Evolutionary conservation across 148 eudicot genomes (phyloP).

Genomic region (Salicornia ramosissima): DNA sequence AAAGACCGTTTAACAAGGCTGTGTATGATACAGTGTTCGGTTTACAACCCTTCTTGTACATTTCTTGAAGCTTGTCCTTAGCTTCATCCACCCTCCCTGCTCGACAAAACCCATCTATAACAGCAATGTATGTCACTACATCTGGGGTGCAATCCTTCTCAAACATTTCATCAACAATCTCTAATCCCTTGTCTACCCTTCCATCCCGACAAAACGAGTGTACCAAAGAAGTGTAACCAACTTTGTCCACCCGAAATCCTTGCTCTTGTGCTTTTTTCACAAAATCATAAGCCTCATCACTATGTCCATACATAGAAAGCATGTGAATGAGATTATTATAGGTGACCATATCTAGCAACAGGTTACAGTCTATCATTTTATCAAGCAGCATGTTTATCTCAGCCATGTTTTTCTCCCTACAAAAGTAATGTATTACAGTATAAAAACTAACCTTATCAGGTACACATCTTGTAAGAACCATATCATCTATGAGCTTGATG

Average conservation of each 20-base stretch:
- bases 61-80: conserved; percentile 24
- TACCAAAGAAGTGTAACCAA: conserved; percentile 28
- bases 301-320: conserved; percentile 27
- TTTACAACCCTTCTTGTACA: conserved; percentile 28
- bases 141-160: conserved; percentile 25
- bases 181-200: conserved; percentile 21
- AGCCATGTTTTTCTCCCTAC: conserved; percentile 24
- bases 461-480: conserved; percentile 17
- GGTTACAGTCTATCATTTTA: conserved; percentile 22
- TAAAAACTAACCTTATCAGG: conserved; percentile 33
- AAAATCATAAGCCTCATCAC: conserved; percentile 23
- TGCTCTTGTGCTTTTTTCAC: conserved; percentile 21
- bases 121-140: conserved; percentile 30
- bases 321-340: conserved; percentile 30
- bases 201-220: conserved; percentile 25
- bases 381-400: conserved; percentile 21
- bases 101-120: conserved; percentile 23
- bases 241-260: conserved; percentile 31
- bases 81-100: conserved; percentile 26
- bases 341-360: conserved; percentile 29
- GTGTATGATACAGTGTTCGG: conserved; percentile 32
- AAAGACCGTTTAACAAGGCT: conserved; percentile 30
- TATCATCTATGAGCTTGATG: conserved; percentile 21
- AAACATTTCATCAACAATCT: conserved; percentile 28
- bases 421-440: conserved; percentile 20